These are phyloP conservation scores for Sonneratia caseolaris DNA, from an alignment of 345 rosid species.

Conservation along the genomic window DNA sequence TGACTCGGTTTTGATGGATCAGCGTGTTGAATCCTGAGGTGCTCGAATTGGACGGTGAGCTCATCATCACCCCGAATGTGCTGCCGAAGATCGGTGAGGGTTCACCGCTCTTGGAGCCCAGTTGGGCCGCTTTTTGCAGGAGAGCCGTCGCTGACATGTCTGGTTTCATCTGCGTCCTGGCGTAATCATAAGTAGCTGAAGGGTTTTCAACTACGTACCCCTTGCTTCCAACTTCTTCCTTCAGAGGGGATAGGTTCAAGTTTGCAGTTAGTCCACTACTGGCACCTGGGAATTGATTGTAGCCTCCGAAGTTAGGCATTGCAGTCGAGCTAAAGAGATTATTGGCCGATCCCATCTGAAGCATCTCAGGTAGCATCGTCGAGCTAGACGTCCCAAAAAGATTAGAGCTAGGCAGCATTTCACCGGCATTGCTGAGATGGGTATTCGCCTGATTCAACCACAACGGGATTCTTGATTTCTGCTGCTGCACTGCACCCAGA, in stretches of 20 bases:
- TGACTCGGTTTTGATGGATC: background rate
- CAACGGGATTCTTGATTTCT: background rate
- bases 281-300: slow-evolving; percentile 21
- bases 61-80: slow-evolving; percentile 17
- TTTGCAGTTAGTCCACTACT: slow-evolving; percentile 15
- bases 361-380: background rate
- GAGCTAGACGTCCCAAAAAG: slow-evolving; percentile 3
- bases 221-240: slow-evolving; percentile 3
- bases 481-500: background rate
- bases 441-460: slow-evolving; percentile 8
- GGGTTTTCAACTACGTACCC: background rate
- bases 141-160: slow-evolving; percentile 82
- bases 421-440: background rate
- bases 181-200: background rate
- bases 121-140: slow-evolving; percentile 73
- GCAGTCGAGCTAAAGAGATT: background rate
- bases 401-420: background rate
- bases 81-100: slow-evolving; percentile 11
- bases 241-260: slow-evolving; percentile 10
- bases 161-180: slow-evolving; percentile 12
- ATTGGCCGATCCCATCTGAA: slow-evolving; percentile 1
- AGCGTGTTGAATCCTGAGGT: background rate
- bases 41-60: slow-evolving; percentile 11
- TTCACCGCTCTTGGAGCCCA: slow-evolving; percentile 61
- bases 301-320: slow-evolving; percentile 2